Conservation (phyloP, 2,329 filamentous ascomycete species). For the Monilinia aucupariae region DNA sequence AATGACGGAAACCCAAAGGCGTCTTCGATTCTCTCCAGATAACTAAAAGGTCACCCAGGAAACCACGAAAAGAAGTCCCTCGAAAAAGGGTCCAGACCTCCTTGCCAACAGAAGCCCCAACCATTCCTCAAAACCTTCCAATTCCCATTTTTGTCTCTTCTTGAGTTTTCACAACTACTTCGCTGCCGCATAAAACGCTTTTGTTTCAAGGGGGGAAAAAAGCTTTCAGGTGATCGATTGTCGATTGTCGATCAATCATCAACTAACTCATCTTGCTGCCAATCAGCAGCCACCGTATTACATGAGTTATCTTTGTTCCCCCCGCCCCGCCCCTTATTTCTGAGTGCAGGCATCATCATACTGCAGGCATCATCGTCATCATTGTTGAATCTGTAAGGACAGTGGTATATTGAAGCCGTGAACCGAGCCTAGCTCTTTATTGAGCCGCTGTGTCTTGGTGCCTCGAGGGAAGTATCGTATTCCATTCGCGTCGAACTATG, state of each 20-base stretch:
- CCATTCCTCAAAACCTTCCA: not conserved
- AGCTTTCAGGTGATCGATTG: not conserved
- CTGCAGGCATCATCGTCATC: not conserved
- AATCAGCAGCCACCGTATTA: not conserved
- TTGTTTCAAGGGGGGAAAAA: not conserved
- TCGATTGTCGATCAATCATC: not conserved
- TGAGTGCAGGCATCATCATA: not conserved
- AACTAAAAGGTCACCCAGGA: not conserved
- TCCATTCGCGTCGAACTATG: not conserved
- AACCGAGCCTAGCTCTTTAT: not conserved
- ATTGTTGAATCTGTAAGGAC: constrained; percentile 1
- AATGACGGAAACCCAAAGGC: not conserved
- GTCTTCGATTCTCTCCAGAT: not conserved
- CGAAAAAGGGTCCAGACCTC: not conserved
- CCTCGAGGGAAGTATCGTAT: not conserved
- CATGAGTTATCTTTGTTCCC: not conserved
- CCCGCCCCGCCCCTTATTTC: not conserved
- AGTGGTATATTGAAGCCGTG: not conserved
- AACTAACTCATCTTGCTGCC: not conserved
- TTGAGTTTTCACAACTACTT: not conserved
- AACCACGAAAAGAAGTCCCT: constrained; percentile 1
- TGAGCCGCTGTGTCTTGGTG: not conserved
- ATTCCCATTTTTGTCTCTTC: not conserved
- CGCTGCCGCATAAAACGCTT: not conserved
- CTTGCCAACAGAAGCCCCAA: not conserved